Base-by-base conservation (phyloP, 768 basidiomycete genomes). In the Strobilomyces dryophilus region DNA sequence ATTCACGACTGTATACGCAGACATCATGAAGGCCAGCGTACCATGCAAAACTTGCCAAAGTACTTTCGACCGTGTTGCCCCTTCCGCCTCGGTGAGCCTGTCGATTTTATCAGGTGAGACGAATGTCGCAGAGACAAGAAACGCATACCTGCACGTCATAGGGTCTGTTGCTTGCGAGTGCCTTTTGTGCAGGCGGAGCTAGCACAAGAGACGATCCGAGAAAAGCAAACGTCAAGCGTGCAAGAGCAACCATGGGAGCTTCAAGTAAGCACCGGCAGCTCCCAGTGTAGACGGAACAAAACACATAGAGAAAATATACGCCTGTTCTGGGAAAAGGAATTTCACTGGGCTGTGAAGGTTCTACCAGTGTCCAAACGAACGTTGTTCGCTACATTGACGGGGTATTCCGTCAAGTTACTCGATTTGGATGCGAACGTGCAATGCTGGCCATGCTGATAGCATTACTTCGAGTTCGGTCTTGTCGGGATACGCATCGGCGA, bases 21-120 rank as follows among this genome's bases (percentile, higher is more conserved):
- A 14, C 52, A 70, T 49, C 26, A 44, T 34, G 24, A 37, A 45
- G 24, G 44, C 39, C 31, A 52, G 24, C 59, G 52, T 72, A 87
- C 87, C 86, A 87, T 53, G 89, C 89, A 68, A 91, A 91, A 54
- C 82, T 78, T 2, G 84, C 84, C 26, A 91, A 72, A 12, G 80
- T 84, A 62, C 78, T 90, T 72, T 92, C 89, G 31, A 85, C 75
- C 5, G 81, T 79, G 63, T 86, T 83, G 17, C 89, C 89, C 65
- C 89, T 78, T 55, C 85, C 83, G 31, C 89, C 89, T 47, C 88
- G 81, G 66, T 89, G 87, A 17, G 80, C 87, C 86, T 89, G 46
- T 31, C 35, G 36, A 3, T 35, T 6, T 31, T 10, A 36, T 44
- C 20, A 42, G 52, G 40, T 55, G 26, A 54, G 41, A 60, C 49